Evolutionary conservation across 208 protist species (phyloP), one percentile per base, ranked within the genome.

Genomic region (Borovskyia barvae): DNA sequence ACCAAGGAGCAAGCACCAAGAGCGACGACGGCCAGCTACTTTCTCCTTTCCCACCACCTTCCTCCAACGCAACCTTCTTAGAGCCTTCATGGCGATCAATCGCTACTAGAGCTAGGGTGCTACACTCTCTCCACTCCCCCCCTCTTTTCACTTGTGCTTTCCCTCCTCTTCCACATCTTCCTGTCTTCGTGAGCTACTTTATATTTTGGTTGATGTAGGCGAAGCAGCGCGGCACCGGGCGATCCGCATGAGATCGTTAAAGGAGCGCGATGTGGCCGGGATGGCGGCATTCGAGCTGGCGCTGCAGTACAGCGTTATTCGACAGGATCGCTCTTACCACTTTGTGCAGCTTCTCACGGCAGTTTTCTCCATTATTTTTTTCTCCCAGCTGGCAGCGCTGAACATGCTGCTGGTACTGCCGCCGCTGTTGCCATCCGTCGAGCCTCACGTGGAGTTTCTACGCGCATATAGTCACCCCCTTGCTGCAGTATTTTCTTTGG

Each of bases 251-350:
- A 70, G 73, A 28, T 52, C 67, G 0, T 59, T 78, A 7, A 92
- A 92, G 65, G 85, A 89, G 54, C 80, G 87, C 45, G 84, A 94
- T 50, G 48, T 79, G 17, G 84, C 87, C 1, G 87, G 84, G 12
- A 75, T 87, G 59, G 80, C 78, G 12, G 88, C 88, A 17, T 94
- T 92, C 62, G 85, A 94, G 69, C 43, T 91, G n/a, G 73, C 85
- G 14, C 68, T 94, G 22, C 84, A 94, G 57, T 81, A 92, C 53
- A 80, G 85, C 22, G 54, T 85, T 15, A 51, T 94, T 6, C 74
- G 88, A 3, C 88, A 94, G 68, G 85, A 92, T 63, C 82, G 88
- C 20, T 91, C 80, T 9, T 92, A 85, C 73, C 83, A 94, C 59
- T 85, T 90, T 81, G 50, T 83, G 19, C 85, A 90, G 60, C 61